phyloP scores from a whole-genome alignment of 768 basidiomycete species.

The Exsudoporus frostii region DNA sequence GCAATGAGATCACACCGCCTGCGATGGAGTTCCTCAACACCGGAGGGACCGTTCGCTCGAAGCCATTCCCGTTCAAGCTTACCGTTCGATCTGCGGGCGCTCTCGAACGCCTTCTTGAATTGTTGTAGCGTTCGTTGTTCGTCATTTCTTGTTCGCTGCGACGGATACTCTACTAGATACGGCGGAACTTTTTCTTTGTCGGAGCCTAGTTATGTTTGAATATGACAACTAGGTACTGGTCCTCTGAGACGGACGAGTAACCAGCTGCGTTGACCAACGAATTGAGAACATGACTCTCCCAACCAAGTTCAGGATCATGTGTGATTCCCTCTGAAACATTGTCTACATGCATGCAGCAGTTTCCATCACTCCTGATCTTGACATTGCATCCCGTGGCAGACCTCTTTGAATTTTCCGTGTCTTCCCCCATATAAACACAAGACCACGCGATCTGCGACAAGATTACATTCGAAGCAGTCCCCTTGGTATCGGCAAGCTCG shows the following conservation, averaged over 20 bases:
- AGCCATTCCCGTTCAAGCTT: conserved; percentile 7
- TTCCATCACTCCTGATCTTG: not conserved
- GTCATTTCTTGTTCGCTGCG: too few relatives aligned
- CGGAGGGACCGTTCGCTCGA: conserved; percentile 1
- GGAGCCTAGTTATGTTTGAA: not conserved
- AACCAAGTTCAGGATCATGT: not conserved
- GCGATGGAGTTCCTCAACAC: conserved; percentile 6
- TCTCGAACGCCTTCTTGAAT: not conserved
- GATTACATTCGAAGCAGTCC: conserved; percentile 49
- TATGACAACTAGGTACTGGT: not conserved
- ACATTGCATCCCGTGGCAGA: not conserved
- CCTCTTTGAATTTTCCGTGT: too few relatives aligned
- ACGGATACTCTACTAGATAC: not conserved
- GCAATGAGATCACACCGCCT: conserved; percentile 6
- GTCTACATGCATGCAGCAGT: not conserved
- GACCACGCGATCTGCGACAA: conserved; percentile 34
- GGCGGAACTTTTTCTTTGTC: not conserved
- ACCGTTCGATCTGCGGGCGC: not conserved
- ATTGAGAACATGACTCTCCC: not conserved
- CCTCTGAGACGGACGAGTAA: not conserved
- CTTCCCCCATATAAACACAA: too few relatives aligned
- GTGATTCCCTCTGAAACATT: not conserved
- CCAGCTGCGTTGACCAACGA: too few relatives aligned
- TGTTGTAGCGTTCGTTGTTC: not conserved
- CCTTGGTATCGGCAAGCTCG: conserved; percentile 43